phyloP scores from a whole-genome alignment of 1,284 basidiomycete genomes.

The Ceratobasidium sp. region DNA sequence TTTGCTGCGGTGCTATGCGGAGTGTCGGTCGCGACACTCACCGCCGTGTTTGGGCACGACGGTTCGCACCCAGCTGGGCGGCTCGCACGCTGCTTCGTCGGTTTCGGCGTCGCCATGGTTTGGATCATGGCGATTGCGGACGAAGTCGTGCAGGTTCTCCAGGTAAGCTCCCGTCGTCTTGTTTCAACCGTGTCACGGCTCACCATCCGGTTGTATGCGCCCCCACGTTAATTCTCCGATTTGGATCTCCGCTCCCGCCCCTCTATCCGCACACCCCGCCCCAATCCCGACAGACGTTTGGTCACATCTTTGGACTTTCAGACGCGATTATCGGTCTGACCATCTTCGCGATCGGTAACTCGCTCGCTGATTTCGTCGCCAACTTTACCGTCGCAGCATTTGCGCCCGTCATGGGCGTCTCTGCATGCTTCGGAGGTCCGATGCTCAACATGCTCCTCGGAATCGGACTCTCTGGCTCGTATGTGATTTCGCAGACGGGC shows the following conservation, averaged over 20 bases:
- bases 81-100: constrained; percentile 86
- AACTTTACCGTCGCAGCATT: constrained; percentile 95
- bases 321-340: constrained; percentile 97
- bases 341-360: constrained; percentile 96
- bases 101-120: constrained; percentile 89
- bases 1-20: constrained; percentile 72
- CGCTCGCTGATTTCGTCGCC: constrained; percentile 95
- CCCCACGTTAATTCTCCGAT: background rate
- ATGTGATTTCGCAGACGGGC: constrained; percentile 73
- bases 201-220: constrained; percentile 36
- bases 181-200: constrained; percentile 7
- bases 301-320: constrained; percentile 93
- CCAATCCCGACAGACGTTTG: constrained; percentile 88
- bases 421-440: constrained; percentile 93
- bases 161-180: constrained; percentile 65
- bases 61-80: constrained; percentile 73
- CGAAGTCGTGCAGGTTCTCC: constrained; percentile 89
- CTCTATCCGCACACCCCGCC: too few relatives aligned
- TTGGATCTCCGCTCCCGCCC: constrained; percentile 7
- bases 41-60: constrained; percentile 73
- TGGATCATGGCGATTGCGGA: constrained; percentile 98
- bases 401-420: constrained; percentile 91
- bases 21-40: constrained; percentile 67
- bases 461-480: constrained; percentile 83
- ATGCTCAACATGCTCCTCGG: constrained; percentile 98